phyloP scores from a whole-genome alignment of 2,329 filamentous ascomycete genomes.

The Diaporthe ilicicola region DNA sequence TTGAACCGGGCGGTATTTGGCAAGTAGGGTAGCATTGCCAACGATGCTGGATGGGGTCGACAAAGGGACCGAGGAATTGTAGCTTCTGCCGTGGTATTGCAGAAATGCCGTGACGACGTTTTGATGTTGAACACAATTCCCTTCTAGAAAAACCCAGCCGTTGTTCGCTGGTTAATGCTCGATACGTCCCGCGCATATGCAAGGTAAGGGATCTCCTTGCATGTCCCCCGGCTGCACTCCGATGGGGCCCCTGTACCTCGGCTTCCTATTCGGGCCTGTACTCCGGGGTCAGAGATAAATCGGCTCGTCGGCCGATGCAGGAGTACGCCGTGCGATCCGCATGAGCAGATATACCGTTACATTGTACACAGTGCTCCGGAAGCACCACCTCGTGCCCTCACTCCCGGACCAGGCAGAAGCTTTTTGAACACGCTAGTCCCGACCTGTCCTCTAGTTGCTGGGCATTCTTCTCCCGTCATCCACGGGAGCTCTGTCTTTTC shows the following conservation, averaged over 20 bases:
- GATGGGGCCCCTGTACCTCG: conserved; percentile 14
- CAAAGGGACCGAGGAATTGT: conserved; percentile 20
- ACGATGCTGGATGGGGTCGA: neutral
- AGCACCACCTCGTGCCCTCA: neutral
- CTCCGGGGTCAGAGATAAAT: conserved; percentile 25
- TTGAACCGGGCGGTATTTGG: conserved; percentile 14
- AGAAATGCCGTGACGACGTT: conserved; percentile 7
- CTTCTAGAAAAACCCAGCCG: conserved; percentile 29
- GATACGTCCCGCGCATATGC: conserved; percentile 2
- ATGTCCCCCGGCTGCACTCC: conserved; percentile 31
- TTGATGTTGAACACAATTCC: neutral
- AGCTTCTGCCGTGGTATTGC: conserved; percentile 10
- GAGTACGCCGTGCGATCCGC: conserved; percentile 21
- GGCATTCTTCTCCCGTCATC: conserved; percentile 2
- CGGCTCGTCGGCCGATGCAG: conserved; percentile 24
- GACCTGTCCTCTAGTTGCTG: conserved; percentile 1
- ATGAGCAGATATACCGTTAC: conserved; percentile 15
- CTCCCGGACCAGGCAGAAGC: conserved; percentile 23
- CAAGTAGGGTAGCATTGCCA: neutral
- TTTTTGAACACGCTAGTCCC: conserved; percentile 15
- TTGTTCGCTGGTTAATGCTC: neutral
- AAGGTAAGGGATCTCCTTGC: conserved; percentile 26
- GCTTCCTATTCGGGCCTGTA: conserved; percentile 28
- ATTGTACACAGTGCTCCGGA: neutral
- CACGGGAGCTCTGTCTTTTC: neutral